Evolutionary conservation across 345 rosid species (phyloP).

Genomic region (Bruguiera parviflora): DNA sequence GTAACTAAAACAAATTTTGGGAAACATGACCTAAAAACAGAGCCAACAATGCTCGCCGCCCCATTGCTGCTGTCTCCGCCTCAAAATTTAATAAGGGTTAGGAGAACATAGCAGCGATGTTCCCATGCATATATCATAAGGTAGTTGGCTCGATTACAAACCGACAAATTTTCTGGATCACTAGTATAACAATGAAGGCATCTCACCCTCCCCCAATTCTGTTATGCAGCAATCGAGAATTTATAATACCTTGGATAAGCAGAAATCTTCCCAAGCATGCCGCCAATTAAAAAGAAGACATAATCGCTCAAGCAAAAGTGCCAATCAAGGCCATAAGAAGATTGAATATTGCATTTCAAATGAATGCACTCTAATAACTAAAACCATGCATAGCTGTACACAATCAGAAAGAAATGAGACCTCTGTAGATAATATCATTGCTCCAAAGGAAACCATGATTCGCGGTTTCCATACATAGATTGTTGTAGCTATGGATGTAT

Average conservation of each 20-base stretch:
- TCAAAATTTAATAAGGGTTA: background rate
- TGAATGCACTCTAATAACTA: background rate
- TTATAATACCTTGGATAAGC: constrained; percentile 26
- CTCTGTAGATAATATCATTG: constrained; percentile 1
- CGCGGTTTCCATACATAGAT: constrained; percentile 4
- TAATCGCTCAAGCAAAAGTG: background rate
- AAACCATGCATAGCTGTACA: background rate
- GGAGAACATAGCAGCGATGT: no score
- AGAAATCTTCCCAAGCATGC: constrained; percentile 10
- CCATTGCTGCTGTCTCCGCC: constrained; percentile 4
- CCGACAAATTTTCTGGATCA: constrained; percentile 18
- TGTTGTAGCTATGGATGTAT: constrained; percentile 13
- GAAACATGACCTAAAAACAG: background rate
- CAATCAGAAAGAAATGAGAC: background rate
- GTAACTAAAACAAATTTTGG: background rate
- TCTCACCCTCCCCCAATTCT: constrained; percentile 41
- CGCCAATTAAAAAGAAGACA: constrained; percentile 3
- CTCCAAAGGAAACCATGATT: constrained; percentile 3
- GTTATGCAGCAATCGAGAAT: constrained; percentile 38
- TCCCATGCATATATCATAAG: no score
- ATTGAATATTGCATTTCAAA: background rate
- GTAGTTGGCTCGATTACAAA: background rate
- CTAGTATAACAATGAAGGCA: constrained; percentile 29
- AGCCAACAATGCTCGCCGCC: background rate
- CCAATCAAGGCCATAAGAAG: background rate